Conservation (phyloP, 2,329 filamentous ascomycete species). For the Verticillium longisporum region DNA sequence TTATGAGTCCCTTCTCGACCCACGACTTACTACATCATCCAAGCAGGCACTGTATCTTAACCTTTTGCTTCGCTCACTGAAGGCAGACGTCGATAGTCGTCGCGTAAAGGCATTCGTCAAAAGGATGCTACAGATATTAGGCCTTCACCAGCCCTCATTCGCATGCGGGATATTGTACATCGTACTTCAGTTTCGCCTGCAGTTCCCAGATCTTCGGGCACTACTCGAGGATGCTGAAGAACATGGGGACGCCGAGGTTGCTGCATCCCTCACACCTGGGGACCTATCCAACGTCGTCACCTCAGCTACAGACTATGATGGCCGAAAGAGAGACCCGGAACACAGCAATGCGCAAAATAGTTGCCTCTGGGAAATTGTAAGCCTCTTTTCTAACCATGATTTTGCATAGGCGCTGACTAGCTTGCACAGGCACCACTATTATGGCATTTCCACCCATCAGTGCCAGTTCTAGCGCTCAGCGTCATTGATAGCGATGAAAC, state of each 20-base stretch:
- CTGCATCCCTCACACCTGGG: not conserved
- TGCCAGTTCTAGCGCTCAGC: conserved; percentile 72
- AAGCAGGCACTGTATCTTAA: conserved; percentile 97
- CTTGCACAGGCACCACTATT: conserved; percentile 53
- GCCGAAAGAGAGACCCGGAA: conserved; percentile 84
- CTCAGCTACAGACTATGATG: conserved; percentile 58
- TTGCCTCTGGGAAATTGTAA: conserved; percentile 86
- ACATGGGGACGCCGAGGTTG: conserved; percentile 53
- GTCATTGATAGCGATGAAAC: conserved; percentile 64
- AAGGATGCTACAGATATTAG: conserved; percentile 79
- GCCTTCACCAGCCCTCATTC: conserved; percentile 86
- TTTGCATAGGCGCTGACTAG: conserved; percentile 10
- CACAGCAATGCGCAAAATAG: conserved; percentile 89
- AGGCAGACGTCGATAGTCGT: conserved; percentile 82
- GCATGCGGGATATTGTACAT: conserved; percentile 90
- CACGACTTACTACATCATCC: conserved; percentile 78
- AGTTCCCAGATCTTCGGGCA: conserved; percentile 72
- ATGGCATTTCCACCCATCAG: conserved; percentile 87
- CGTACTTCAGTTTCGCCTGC: conserved; percentile 69
- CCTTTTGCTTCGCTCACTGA: conserved; percentile 79
- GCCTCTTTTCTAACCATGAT: conserved; percentile 17
- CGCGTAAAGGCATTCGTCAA: conserved; percentile 96
- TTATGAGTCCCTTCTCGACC: conserved; percentile 91
- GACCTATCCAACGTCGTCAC: not conserved
- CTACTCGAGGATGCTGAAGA: conserved; percentile 78